These are phyloP conservation scores for Sugiyamaella novakii DNA, from an alignment of 1,139 yeast genomes.

Conservation along the genomic window DNA sequence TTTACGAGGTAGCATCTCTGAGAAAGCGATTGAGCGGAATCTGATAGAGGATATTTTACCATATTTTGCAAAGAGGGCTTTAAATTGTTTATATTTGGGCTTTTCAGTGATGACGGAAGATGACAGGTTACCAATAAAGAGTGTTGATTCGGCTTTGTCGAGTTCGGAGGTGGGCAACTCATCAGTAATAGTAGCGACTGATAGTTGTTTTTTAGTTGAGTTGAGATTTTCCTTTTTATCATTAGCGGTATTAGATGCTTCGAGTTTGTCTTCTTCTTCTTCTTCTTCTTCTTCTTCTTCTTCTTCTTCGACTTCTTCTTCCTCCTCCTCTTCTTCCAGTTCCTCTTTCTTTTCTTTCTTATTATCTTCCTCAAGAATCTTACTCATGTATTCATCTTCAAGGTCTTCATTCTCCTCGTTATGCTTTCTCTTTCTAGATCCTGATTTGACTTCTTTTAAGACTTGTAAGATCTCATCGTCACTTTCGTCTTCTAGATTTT, in stretches of 20 bases:
- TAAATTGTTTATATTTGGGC: constrained; percentile 61
- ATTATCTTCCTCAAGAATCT: constrained; percentile 25
- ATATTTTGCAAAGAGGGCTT: constrained; percentile 55
- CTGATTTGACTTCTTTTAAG: constrained; percentile 16
- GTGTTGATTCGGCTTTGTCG: constrained; percentile 82
- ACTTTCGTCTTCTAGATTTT: constrained; percentile 27
- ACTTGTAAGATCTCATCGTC: constrained; percentile 31
- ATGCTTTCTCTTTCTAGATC: constrained; percentile 32
- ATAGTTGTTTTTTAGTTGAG: background rate
- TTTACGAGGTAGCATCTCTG: constrained; percentile 86
- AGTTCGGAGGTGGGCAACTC: constrained; percentile 49
- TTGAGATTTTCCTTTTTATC: background rate
- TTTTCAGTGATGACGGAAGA: constrained; percentile 66
- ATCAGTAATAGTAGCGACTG: constrained; percentile 8
- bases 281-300: constrained; percentile 5
- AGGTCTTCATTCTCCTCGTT: constrained; percentile 32
- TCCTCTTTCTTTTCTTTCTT: constrained; percentile 27
- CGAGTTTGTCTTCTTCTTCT: constrained; percentile 1
- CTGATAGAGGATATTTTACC: constrained; percentile 76
- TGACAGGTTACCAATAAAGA: constrained; percentile 87
- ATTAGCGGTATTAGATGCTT: no score
- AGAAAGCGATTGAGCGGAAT: constrained; percentile 89
- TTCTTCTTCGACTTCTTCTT: constrained; percentile 27
- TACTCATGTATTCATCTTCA: constrained; percentile 30
- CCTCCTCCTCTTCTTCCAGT: constrained; percentile 31